Conservation (phyloP, 768 basidiomycete genomes). For the Termitomyces sp. region DNA sequence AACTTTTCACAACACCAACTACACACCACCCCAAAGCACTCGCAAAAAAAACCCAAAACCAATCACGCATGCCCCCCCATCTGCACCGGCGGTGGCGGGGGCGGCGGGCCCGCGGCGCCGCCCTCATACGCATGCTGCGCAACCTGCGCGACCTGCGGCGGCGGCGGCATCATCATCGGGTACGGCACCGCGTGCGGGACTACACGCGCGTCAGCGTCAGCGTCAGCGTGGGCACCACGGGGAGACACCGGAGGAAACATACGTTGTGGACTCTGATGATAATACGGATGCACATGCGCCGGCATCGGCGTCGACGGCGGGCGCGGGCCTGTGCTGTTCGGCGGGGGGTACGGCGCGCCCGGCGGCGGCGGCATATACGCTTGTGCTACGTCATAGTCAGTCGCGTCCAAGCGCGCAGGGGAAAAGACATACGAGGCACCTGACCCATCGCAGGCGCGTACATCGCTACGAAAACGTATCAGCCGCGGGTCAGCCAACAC, state of each 20-base stretch:
- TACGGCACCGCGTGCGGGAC: slow-evolving; percentile 85
- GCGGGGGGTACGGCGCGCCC: slow-evolving; percentile 63
- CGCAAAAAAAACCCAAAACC: slow-evolving; percentile 12
- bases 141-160: slow-evolving; percentile 31
- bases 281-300: slow-evolving; percentile 80
- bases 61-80: slow-evolving; percentile 74
- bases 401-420: neutral
- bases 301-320: slow-evolving; percentile 89
- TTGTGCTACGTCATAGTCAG: slow-evolving; percentile 37
- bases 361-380: slow-evolving; percentile 77
- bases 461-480: slow-evolving; percentile 54
- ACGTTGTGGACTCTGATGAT: slow-evolving; percentile 89
- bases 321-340: slow-evolving; percentile 72
- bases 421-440: slow-evolving; percentile 68
- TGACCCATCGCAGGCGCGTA: slow-evolving; percentile 81
- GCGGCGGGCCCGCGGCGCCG: slow-evolving; percentile 23
- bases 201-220: slow-evolving; percentile 22
- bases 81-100: slow-evolving; percentile 54
- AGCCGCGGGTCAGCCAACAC: neutral
- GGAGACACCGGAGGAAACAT: slow-evolving; percentile 16
- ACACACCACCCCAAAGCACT: too few species aligned
- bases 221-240: too few species aligned
- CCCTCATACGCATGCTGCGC: slow-evolving; percentile 74
- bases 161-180: slow-evolving; percentile 90
- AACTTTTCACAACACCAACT: too few species aligned